Percentiles rank a stretch among this genome's conserved stretches.
Conservation (phyloP, 2,329 filamentous ascomycete genomes). For the Ophiostoma ips region DNA sequence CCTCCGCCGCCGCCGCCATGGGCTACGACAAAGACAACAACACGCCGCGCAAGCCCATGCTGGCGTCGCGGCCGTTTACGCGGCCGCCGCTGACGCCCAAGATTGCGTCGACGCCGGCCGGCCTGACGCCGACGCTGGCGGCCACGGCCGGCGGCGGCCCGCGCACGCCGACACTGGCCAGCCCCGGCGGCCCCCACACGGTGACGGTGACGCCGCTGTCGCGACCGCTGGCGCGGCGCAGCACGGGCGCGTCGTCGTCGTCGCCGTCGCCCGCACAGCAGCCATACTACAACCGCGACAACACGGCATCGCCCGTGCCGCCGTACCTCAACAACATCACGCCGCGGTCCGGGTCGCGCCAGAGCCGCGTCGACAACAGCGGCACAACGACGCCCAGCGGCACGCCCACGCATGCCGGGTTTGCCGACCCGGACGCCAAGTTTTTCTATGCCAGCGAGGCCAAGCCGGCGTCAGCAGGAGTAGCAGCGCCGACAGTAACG, state of each 20-base stretch:
- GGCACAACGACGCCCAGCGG: constrained; percentile 53
- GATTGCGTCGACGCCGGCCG: constrained; percentile 28
- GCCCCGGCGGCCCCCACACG: constrained; percentile 11
- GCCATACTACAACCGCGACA: not conserved
- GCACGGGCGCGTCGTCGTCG: constrained; percentile 14
- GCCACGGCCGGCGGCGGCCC: not conserved
- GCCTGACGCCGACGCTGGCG: not conserved
- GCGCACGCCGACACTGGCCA: not conserved
- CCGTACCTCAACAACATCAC: constrained; percentile 57
- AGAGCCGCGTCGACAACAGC: constrained; percentile 53
- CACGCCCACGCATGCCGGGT: constrained; percentile 37
- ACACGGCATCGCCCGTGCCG: constrained; percentile 31
- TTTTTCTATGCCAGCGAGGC: constrained; percentile 90
- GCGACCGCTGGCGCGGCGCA: constrained; percentile 28
- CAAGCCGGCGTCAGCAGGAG: constrained; percentile 11
- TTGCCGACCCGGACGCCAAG: constrained; percentile 37
- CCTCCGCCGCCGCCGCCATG: constrained; percentile 19
- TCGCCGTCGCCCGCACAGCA: too few relatives aligned
- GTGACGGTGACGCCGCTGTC: constrained; percentile 29
- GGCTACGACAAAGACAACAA: constrained; percentile 25
- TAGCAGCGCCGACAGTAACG: too few relatives aligned
- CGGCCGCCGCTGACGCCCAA: constrained; percentile 41
- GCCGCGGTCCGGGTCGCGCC: constrained; percentile 62
- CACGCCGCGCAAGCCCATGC: constrained; percentile 44
- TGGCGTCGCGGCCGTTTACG: constrained; percentile 44